These are phyloP conservation scores for Suillus discolor DNA, from an alignment of 768 basidiomycete genomes.

Conservation along the genomic window DNA sequence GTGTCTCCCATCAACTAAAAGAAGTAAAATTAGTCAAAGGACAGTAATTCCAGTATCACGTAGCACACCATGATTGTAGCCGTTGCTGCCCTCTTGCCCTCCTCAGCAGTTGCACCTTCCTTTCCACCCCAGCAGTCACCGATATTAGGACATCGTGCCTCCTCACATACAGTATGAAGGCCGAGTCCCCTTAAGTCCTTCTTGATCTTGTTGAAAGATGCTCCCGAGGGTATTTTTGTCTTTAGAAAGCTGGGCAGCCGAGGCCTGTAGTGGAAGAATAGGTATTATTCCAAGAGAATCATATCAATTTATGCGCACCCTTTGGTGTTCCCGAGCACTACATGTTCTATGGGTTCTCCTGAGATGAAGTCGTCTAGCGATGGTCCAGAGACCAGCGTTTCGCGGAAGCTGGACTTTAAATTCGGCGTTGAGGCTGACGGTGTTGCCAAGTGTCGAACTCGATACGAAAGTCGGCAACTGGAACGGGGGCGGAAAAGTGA, in stretches of 20 bases:
- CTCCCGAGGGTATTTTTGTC: conserved; percentile 88
- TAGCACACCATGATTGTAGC: conserved; percentile 94
- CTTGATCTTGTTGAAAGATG: conserved; percentile 91
- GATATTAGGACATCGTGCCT: conserved; percentile 98
- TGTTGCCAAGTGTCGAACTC: conserved; percentile 49
- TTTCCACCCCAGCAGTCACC: conserved; percentile 99
- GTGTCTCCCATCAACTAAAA: conserved; percentile 96
- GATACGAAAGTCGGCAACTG: conserved; percentile 14
- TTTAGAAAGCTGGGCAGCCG: conserved; percentile 88
- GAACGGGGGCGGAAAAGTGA: conserved; percentile 16
- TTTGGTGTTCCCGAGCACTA: conserved; percentile 72
- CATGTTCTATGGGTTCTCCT: conserved; percentile 53
- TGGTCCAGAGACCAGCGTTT: conserved; percentile 65
- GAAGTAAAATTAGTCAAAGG: conserved; percentile 11
- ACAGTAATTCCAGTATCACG: background rate
- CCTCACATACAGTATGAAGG: conserved; percentile 97
- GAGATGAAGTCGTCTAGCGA: conserved; percentile 81
- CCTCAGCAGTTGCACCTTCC: conserved; percentile 61
- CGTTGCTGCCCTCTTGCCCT: conserved; percentile 82
- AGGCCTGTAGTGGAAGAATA: conserved; percentile 50
- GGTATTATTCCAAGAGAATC: conserved; percentile 4
- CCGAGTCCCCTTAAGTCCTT: conserved; percentile 90
- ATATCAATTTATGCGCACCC: conserved; percentile 46
- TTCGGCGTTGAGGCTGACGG: conserved; percentile 35
- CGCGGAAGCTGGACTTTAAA: conserved; percentile 46